phyloP scores from a whole-genome alignment of 2,329 filamentous ascomycete genomes.

The Fusarium nodosum region DNA sequence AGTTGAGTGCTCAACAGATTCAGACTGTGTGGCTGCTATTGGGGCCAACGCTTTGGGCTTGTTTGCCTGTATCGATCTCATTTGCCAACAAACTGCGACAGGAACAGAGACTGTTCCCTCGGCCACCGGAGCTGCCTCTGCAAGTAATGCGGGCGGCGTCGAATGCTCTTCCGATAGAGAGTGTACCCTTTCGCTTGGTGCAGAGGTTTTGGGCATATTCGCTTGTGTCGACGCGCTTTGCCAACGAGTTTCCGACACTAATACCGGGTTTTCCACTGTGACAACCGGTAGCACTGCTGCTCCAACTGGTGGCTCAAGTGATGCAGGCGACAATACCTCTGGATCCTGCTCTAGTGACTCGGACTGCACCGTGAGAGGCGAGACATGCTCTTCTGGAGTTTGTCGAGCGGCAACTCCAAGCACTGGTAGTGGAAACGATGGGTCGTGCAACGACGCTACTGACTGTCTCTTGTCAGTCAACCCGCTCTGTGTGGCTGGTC shows the following conservation, averaged over 20 bases:
- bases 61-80: slow-evolving; percentile 7
- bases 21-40: slow-evolving; percentile 13
- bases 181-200: slow-evolving; percentile 5
- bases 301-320: neutral
- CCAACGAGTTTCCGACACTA: slow-evolving; percentile 10
- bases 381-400: slow-evolving; percentile 17
- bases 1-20: slow-evolving; percentile 11
- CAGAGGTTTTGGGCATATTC: slow-evolving; percentile 10
- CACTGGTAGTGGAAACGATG: neutral
- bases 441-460: slow-evolving; percentile 1
- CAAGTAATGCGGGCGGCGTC: neutral
- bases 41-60: neutral
- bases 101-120: neutral
- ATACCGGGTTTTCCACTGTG: slow-evolving; percentile 16
- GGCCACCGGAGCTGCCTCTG: neutral
- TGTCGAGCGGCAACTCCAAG: neutral
- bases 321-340: neutral
- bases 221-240: slow-evolving; percentile 21
- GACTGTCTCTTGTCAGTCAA: slow-evolving; percentile 25
- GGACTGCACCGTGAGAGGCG: slow-evolving; percentile 11
- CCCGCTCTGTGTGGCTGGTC: slow-evolving; percentile 27
- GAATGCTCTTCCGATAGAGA: slow-evolving; percentile 20
- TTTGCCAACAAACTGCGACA: slow-evolving; percentile 14
- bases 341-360: neutral
- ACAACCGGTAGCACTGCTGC: neutral